Conservation (phyloP, 352 stramenopile genomes). For the Phytophthora foliorum region DNA sequence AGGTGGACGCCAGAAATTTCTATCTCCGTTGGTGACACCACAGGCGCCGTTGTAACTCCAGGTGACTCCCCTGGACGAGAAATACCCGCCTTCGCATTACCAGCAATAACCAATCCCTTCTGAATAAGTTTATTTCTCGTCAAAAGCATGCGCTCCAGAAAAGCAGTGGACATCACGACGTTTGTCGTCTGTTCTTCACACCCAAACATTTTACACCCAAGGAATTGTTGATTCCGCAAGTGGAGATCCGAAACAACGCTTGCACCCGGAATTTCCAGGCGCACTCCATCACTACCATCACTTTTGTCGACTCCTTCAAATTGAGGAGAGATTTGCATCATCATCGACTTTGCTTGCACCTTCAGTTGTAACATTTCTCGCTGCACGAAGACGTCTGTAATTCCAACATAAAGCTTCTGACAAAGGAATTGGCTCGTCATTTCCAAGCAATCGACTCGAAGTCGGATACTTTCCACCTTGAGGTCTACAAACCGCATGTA, state of each 20-base stretch:
- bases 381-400: slow-evolving; percentile 67
- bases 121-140: slow-evolving; percentile 54
- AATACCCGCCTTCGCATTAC: neutral
- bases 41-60: neutral
- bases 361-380: slow-evolving; percentile 62
- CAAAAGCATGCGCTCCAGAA: slow-evolving; percentile 48
- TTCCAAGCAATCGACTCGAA: slow-evolving; percentile 51
- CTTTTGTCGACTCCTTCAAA: slow-evolving; percentile 8
- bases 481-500: slow-evolving; percentile 79
- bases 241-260: slow-evolving; percentile 38
- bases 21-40: slow-evolving; percentile 18
- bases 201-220: slow-evolving; percentile 50
- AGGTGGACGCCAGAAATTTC: slow-evolving; percentile 32
- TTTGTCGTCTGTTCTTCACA: slow-evolving; percentile 41
- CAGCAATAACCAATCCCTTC: slow-evolving; percentile 2
- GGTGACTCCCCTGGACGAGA: neutral
- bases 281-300: slow-evolving; percentile 22
- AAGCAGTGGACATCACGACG: slow-evolving; percentile 51
- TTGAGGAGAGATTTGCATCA: slow-evolving; percentile 21
- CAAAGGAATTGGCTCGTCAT: slow-evolving; percentile 46
- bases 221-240: slow-evolving; percentile 35
- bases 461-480: slow-evolving; percentile 43
- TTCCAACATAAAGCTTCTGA: slow-evolving; percentile 55
- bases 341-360: slow-evolving; percentile 28
- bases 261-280: slow-evolving; percentile 33